Evolutionary conservation across 208 protist species (phyloP).

Genomic region (Angomonas ambiguus): DNA sequence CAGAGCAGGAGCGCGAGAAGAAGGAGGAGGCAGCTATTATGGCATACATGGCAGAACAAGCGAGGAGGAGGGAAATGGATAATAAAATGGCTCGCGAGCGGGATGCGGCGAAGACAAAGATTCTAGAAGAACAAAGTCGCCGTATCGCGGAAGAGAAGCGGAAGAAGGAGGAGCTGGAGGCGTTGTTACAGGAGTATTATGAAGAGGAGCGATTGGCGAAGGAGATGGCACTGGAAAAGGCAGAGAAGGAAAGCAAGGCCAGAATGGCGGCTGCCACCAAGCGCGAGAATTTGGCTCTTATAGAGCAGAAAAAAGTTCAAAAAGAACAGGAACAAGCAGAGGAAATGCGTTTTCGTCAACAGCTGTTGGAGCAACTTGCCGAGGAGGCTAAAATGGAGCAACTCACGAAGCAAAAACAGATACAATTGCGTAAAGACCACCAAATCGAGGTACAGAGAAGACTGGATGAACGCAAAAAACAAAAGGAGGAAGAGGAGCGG

Average conservation of each 20-base stretch:
- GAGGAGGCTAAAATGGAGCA: conserved; percentile 79
- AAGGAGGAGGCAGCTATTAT: conserved; percentile 79
- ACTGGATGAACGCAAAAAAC: conserved; percentile 63
- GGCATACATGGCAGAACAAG: conserved; percentile 75
- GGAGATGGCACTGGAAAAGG: conserved; percentile 52
- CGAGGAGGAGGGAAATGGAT: conserved; percentile 60
- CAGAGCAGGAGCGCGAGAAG: conserved; percentile 63
- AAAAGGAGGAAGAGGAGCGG: conserved; percentile 74
- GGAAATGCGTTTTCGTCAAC: conserved; percentile 75
- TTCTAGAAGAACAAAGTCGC: conserved; percentile 78
- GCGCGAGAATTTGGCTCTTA: conserved; percentile 72
- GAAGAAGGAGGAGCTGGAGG: conserved; percentile 84
- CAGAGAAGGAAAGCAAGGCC: conserved; percentile 69
- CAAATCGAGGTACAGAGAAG: conserved; percentile 65
- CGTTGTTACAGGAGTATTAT: conserved; percentile 87
- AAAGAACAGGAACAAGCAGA: conserved; percentile 63
- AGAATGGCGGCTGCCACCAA: conserved; percentile 53
- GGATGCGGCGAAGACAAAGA: conserved; percentile 65
- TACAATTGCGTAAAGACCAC: conserved; percentile 74
- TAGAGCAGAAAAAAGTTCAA: conserved; percentile 47
- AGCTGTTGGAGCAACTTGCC: conserved; percentile 71
- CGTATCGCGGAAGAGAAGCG: conserved; percentile 76
- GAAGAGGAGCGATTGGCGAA: conserved; percentile 81
- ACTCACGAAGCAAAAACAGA: conserved; percentile 59
- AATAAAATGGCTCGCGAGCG: conserved; percentile 68